Evolutionary conservation across 1,139 yeast species (phyloP).

Genomic region (Diutina sp.): DNA sequence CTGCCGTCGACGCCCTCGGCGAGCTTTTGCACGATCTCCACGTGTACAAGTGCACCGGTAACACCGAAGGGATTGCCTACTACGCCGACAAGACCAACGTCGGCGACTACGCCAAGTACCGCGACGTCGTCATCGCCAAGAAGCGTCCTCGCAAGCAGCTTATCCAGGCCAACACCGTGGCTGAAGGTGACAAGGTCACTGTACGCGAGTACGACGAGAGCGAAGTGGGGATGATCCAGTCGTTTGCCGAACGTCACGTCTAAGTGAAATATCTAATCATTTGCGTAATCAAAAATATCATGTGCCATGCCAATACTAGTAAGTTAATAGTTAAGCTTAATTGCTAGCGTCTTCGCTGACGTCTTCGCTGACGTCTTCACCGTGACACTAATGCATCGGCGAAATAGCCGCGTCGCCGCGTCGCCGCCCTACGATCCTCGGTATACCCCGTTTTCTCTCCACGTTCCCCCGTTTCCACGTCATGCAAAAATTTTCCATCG

Average conservation of each 20-base stretch:
- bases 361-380: neutral
- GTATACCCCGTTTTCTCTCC: too few relatives aligned
- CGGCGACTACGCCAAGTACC: constrained; percentile 47
- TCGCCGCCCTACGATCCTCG: too few relatives aligned
- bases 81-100: constrained; percentile 59
- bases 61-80: constrained; percentile 49
- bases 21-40: constrained; percentile 63
- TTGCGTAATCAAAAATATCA: neutral
- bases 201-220: constrained; percentile 64
- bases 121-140: constrained; percentile 56
- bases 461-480: too few relatives aligned
- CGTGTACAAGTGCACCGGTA: constrained; percentile 66
- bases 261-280: constrained; percentile 6
- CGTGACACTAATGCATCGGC: neutral
- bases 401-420: too few relatives aligned
- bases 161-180: constrained; percentile 64
- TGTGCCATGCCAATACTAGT: too few relatives aligned
- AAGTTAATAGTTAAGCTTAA: too few relatives aligned
- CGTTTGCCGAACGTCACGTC: constrained; percentile 51
- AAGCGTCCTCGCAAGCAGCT: constrained; percentile 76
- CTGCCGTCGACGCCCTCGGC: constrained; percentile 63
- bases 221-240: constrained; percentile 66
- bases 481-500: too few relatives aligned
- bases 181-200: constrained; percentile 28
- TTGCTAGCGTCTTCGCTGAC: too few relatives aligned